These are phyloP conservation scores for Benincasa hispida DNA, from an alignment of 306 rosid species.

Conservation along the genomic window DNA sequence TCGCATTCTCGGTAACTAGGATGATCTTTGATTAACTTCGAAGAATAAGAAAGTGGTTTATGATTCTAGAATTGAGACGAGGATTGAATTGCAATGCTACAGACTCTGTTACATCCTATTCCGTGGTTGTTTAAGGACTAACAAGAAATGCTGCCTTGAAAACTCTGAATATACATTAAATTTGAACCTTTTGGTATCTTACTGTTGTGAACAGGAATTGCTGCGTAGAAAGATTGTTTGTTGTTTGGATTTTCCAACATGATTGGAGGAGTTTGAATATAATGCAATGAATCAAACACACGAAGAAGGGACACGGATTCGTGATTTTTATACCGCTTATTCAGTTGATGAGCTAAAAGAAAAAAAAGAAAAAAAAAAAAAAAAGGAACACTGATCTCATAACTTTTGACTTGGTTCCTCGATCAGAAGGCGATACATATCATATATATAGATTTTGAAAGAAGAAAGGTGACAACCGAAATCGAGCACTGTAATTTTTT, in stretches of 20 bases:
- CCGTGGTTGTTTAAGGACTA: not conserved
- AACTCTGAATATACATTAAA: not conserved
- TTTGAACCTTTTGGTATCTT: not conserved
- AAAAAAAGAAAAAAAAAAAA: not conserved
- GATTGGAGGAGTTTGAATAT: conserved; percentile 38
- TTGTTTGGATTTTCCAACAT: conserved; percentile 40
- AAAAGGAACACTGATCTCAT: conserved; percentile 46
- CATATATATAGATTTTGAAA: conserved; percentile 31
- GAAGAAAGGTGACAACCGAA: conserved; percentile 44
- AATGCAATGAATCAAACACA: conserved; percentile 26
- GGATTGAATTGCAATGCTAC: not conserved
- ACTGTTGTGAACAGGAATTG: conserved; percentile 52
- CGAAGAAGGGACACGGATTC: conserved; percentile 27
- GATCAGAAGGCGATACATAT: conserved; percentile 38
- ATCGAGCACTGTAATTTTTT: conserved; percentile 49
- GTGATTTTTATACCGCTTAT: conserved; percentile 51
- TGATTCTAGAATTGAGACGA: not conserved
- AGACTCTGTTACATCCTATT: not conserved
- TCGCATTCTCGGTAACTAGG: not conserved
- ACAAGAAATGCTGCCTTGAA: not conserved
- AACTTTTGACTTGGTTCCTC: conserved; percentile 63
- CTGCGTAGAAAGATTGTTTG: conserved; percentile 56
- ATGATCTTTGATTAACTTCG: not conserved
- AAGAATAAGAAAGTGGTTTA: not conserved
- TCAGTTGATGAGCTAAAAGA: conserved; percentile 35